A percentile compares a stretch with the other conserved stretches of the same genome.
These are phyloP conservation scores for Dysphania ambrosioides DNA, from an alignment of 148 eudicot genomes.

Conservation along the genomic window DNA sequence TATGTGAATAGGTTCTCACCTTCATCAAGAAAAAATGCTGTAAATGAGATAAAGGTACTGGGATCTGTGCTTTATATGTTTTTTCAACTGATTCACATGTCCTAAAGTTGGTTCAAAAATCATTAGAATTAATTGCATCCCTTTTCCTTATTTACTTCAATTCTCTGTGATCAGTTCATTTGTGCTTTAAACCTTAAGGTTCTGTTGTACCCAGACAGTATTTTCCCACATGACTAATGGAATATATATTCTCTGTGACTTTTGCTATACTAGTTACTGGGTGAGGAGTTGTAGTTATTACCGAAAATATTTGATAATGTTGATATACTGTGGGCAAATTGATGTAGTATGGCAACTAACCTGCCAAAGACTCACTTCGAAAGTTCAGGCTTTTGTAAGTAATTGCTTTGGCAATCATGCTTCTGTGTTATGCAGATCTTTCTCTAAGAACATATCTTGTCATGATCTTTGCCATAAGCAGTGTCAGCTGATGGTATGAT, in stretches of 20 bases:
- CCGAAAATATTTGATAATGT: background rate
- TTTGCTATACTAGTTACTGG: background rate
- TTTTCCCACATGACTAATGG: background rate
- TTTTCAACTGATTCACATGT: background rate
- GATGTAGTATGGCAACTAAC: background rate
- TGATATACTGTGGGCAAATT: background rate
- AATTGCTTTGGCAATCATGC: background rate
- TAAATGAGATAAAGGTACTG: slow-evolving; percentile 92
- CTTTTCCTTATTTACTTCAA: background rate
- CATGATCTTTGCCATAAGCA: background rate
- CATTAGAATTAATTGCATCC: background rate
- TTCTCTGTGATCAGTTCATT: background rate
- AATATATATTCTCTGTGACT: too few species aligned
- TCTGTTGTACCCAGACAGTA: background rate
- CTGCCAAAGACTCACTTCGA: background rate
- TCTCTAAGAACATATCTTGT: background rate
- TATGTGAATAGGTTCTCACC: slow-evolving; percentile 87
- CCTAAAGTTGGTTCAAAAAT: background rate
- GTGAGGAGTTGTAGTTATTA: background rate
- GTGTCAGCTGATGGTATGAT: background rate
- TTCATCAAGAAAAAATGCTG: slow-evolving; percentile 82
- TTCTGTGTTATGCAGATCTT: background rate
- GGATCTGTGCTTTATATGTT: background rate
- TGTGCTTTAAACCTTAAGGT: background rate
- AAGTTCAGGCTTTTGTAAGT: background rate